Evolutionary conservation across 2,329 filamentous ascomycete genomes (phyloP).

Genomic region (Canariomyces notabilis): DNA sequence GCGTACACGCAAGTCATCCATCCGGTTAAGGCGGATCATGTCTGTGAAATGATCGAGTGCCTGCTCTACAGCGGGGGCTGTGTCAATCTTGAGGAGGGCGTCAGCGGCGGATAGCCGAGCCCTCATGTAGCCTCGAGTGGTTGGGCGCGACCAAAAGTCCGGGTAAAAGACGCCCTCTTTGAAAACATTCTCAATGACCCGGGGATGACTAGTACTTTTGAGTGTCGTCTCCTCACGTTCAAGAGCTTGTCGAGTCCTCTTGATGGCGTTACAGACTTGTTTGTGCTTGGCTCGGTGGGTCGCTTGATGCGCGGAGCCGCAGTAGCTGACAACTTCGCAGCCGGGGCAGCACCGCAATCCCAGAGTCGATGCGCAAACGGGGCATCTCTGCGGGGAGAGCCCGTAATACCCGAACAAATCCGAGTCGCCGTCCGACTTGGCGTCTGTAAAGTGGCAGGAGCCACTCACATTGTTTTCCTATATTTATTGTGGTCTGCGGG

Average conservation of each 20-base stretch:
- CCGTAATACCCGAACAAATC: too few relatives aligned
- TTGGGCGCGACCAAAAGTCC: slow-evolving; percentile 30
- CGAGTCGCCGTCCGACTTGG: too few relatives aligned
- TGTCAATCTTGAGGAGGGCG: slow-evolving; percentile 29
- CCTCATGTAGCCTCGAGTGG: slow-evolving; percentile 35
- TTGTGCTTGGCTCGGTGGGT: slow-evolving; percentile 25
- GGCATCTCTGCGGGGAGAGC: too few relatives aligned
- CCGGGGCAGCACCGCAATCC: slow-evolving; percentile 17
- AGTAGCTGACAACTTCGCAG: slow-evolving; percentile 28
- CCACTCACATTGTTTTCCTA: too few relatives aligned
- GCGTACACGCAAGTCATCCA: slow-evolving; percentile 42
- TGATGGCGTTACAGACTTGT: slow-evolving; percentile 23
- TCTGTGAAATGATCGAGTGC: slow-evolving; percentile 38
- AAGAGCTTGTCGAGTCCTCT: slow-evolving; percentile 16
- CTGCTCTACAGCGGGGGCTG: slow-evolving; percentile 29
- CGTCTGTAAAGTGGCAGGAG: too few relatives aligned
- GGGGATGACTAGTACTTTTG: slow-evolving; percentile 9
- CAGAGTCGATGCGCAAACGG: not conserved
- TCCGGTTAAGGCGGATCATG: slow-evolving; percentile 40
- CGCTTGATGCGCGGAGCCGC: slow-evolving; percentile 24
- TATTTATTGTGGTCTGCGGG: too few relatives aligned
- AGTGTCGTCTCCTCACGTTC: slow-evolving; percentile 24
- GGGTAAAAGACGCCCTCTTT: slow-evolving; percentile 30
- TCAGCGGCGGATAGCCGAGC: slow-evolving; percentile 28
- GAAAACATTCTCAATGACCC: slow-evolving; percentile 23